Percentiles rank a stretch among this genome's conserved stretches.
Evolutionary conservation across 208 protist species (phyloP).

Genomic region (Kentomonas sorsogonicus): DNA sequence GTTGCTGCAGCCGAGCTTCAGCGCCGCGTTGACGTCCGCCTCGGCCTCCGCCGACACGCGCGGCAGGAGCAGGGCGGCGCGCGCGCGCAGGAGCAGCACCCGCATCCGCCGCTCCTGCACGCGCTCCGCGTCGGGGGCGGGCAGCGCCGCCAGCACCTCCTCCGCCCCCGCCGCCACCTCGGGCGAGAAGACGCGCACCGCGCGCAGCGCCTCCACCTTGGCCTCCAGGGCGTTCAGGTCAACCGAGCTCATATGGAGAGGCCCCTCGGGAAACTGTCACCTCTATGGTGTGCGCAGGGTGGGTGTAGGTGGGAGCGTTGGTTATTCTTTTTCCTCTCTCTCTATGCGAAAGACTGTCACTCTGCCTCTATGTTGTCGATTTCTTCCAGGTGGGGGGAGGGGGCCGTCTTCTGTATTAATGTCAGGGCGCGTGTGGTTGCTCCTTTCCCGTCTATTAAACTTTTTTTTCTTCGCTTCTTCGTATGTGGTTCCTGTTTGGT

Average conservation of each 20-base stretch:
- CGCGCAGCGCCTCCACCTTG: constrained; percentile 39
- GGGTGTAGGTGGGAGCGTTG: no score
- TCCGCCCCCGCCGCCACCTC: constrained; percentile 39
- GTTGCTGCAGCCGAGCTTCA: constrained; percentile 54
- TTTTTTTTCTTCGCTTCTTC: neutral
- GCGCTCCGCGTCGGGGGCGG: constrained; percentile 39
- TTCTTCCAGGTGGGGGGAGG: neutral
- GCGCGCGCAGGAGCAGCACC: constrained; percentile 55
- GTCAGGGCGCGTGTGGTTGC: neutral
- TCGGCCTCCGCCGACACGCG: constrained; percentile 70
- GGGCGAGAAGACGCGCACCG: constrained; percentile 59
- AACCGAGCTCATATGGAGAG: no score
- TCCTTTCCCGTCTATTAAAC: neutral
- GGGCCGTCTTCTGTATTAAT: neutral
- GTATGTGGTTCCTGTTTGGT: neutral
- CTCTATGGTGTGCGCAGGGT: no score
- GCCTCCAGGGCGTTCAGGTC: constrained; percentile 46
- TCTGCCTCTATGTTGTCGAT: neutral
- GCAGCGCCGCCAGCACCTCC: constrained; percentile 34
- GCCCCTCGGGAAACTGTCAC: no score
- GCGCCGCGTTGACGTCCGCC: constrained; percentile 55
- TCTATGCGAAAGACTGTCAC: neutral
- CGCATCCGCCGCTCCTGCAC: constrained; percentile 48
- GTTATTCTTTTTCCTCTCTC: no score
- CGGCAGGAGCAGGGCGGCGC: constrained; percentile 54